These are phyloP conservation scores for Amanita rimosa DNA, from an alignment of 768 basidiomycete species.

Conservation along the genomic window DNA sequence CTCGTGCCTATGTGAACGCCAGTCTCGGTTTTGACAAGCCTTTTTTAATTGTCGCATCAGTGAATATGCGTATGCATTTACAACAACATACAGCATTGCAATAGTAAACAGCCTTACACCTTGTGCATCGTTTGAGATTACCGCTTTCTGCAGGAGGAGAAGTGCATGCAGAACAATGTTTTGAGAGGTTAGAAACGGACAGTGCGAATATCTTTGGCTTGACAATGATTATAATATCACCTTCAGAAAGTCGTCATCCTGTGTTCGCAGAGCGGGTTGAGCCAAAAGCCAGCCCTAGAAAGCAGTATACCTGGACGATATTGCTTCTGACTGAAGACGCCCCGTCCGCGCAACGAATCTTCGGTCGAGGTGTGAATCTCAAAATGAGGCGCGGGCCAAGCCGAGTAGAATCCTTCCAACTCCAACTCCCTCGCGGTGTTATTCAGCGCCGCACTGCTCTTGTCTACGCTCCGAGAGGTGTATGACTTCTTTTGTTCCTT, in stretches of 20 bases:
- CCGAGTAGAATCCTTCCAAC: background rate
- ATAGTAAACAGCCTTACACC: slow-evolving; percentile 62
- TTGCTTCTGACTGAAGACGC: background rate
- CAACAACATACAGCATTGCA: slow-evolving; percentile 54
- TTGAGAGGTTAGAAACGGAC: slow-evolving; percentile 47
- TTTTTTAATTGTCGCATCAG: slow-evolving; percentile 15
- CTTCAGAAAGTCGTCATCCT: slow-evolving; percentile 24
- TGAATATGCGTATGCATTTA: background rate
- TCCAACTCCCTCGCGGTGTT: background rate
- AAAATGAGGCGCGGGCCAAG: background rate
- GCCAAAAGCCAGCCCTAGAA: background rate
- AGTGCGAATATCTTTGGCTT: slow-evolving; percentile 55
- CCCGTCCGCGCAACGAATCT: background rate
- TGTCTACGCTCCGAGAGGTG: slow-evolving; percentile 11
- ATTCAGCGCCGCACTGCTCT: background rate
- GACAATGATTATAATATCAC: slow-evolving; percentile 42
- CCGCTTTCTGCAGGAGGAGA: slow-evolving; percentile 18
- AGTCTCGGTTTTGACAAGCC: slow-evolving; percentile 65
- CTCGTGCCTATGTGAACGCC: slow-evolving; percentile 69
- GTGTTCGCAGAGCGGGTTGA: background rate
- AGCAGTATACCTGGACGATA: slow-evolving; percentile 3
- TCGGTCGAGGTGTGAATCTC: background rate
- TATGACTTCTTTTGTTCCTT: slow-evolving; percentile 19
- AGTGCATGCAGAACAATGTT: slow-evolving; percentile 64
- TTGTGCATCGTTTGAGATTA: slow-evolving; percentile 56